phyloP scores from a whole-genome alignment of 331 rosid species.

The Prunus yedoensis region DNA sequence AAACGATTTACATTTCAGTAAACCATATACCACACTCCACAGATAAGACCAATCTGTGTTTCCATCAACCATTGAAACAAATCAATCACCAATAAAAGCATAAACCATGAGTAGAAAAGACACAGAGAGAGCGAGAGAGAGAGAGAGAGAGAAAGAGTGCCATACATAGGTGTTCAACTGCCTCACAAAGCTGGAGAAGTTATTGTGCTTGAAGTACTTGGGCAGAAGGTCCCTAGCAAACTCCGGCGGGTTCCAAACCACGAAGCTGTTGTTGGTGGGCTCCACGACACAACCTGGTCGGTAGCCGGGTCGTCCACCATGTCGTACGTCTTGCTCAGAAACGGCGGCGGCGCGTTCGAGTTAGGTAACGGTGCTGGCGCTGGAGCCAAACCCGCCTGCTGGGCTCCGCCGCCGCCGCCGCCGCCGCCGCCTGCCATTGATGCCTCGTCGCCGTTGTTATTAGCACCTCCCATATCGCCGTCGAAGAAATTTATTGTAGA shows the following conservation, averaged over 20 bases:
- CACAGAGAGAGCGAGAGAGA: background rate
- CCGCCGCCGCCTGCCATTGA: slow-evolving; percentile 13
- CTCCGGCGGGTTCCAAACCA: slow-evolving; percentile 98
- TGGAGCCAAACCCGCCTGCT: slow-evolving; percentile 35
- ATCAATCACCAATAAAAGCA: background rate
- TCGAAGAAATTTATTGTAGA: background rate
- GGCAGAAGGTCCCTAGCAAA: slow-evolving; percentile 92
- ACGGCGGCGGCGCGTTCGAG: slow-evolving; percentile 82
- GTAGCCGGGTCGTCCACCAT: slow-evolving; percentile 90
- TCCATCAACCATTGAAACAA: background rate
- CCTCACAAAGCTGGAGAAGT: slow-evolving; percentile 91
- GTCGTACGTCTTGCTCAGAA: slow-evolving; percentile 90
- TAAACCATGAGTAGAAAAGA: background rate
- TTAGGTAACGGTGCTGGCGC: slow-evolving; percentile 63
- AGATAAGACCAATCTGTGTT: no score
- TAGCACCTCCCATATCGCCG: slow-evolving; percentile 43
- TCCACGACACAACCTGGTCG: slow-evolving; percentile 85
- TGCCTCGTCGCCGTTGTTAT: slow-evolving; percentile 24
- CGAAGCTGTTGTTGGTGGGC: slow-evolving; percentile 89
- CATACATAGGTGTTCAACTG: slow-evolving; percentile 94
- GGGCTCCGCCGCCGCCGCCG: background rate
- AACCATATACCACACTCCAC: background rate
- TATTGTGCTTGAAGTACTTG: slow-evolving; percentile 85
- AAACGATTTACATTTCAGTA: background rate
- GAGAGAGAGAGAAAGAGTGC: background rate